phyloP scores from a whole-genome alignment of 495 filamentous ascomycete species.

The Parathielavia hyrcaniae region DNA sequence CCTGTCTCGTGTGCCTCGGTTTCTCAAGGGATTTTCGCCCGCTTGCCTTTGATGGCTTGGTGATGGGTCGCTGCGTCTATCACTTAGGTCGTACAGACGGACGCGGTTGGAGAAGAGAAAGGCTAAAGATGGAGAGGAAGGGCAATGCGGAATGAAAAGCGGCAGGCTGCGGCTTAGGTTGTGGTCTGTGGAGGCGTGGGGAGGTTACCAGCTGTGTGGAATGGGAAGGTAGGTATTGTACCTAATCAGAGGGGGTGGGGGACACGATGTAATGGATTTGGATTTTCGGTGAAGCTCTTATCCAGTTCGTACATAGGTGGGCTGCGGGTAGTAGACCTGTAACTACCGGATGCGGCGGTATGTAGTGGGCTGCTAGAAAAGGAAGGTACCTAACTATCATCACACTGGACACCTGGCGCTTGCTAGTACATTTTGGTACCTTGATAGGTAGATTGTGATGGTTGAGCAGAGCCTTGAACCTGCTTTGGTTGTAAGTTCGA shows the following conservation, averaged over 20 bases:
- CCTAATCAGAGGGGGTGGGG: conserved; percentile 41
- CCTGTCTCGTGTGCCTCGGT: no score
- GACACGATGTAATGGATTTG: conserved; percentile 51
- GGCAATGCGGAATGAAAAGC: conserved; percentile 57
- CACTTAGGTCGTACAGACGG: no score
- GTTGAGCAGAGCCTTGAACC: no score
- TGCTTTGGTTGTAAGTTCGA: no score
- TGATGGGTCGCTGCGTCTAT: not conserved
- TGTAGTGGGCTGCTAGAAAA: not conserved
- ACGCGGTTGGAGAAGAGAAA: not conserved
- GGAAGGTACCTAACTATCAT: no score
- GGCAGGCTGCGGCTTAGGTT: conserved; percentile 51
- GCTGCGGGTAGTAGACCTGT: not conserved
- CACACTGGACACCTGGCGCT: no score
- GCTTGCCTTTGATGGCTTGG: not conserved
- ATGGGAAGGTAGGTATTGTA: conserved; percentile 40
- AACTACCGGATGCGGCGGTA: not conserved
- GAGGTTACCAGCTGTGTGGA: conserved; percentile 48
- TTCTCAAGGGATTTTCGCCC: no score
- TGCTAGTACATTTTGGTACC: no score
- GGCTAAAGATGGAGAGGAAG: conserved; percentile 19
- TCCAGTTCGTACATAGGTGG: conserved; percentile 19
- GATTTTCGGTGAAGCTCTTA: conserved; percentile 39
- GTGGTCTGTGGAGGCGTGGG: conserved; percentile 52
- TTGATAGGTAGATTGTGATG: no score